Evolutionary conservation across 2,329 filamentous ascomycete species (phyloP), one percentile per base, ranked within the genome.

Genomic region (Rugonectria rugulosa): DNA sequence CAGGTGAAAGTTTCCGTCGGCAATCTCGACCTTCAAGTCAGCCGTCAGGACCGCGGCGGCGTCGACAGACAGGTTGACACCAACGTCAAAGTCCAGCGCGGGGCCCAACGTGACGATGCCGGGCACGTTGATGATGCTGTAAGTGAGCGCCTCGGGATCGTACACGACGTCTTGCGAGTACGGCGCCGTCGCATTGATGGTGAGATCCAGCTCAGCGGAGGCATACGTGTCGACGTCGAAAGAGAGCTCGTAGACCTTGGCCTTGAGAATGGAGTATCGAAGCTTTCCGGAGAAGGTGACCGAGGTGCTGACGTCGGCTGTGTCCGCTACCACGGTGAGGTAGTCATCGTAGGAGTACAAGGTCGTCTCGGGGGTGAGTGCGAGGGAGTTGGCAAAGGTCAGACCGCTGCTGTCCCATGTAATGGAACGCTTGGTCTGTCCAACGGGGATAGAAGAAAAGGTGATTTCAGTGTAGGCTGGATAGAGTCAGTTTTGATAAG

Each of bases 181-280:
- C 2, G 71, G 57, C 1, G 71, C 70, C 3, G 61, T 66, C 7
- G 77, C 67, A 14, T 71, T 67, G 31, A 73, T 68, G 26, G 69
- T 70, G 20, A 80, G 46, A 15, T 61, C 71, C 3, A 79, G 57
- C 27, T 72, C 68, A 3, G 74, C 71, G 14, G 67, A 68, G 47
- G 78, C 68, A 19, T 64, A 61, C 19, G 75, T 69, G 47, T 78
- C 75, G 56, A 79, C 69, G 56, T 79, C 76, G 38, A 80, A 75
- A 63, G 73, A 75, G 5, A 79, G 68, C 21, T 68, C 62, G 37
- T 75, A 61, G 5, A 76, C 61, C 34, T 68, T 63, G 34, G 67
- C 65, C n/a, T 57, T 56, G 41, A 68, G 63, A 57, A 78, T 72
- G 57, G 72, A 73, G 65, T 76, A 79, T 43, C 70, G 67, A n/a